Percentiles rank a stretch among this genome's conserved stretches.
phyloP scores from a whole-genome alignment of 495 filamentous ascomycete species.

The Aspergillus bertholletiae region DNA sequence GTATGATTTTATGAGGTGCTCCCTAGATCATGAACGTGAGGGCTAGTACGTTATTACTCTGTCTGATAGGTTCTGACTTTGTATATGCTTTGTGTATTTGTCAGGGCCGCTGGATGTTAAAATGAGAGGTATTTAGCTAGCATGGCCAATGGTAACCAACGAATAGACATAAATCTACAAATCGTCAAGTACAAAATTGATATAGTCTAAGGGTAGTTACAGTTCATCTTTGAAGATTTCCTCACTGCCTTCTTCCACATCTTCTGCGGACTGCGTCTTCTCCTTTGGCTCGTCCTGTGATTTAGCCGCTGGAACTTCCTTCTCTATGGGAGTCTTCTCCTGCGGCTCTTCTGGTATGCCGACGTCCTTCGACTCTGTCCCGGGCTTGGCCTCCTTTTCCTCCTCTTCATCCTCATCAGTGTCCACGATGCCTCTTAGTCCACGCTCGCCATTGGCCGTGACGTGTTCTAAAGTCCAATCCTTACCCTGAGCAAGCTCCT shows the following conservation, averaged over 20 bases:
- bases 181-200: not conserved
- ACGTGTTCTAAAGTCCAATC: constrained; percentile 49
- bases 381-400: constrained; percentile 18
- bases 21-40: no score
- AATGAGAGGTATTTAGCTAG: no score
- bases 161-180: not conserved
- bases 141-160: not conserved
- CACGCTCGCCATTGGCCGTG: constrained; percentile 44
- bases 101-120: no score
- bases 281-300: not conserved
- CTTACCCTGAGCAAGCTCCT: constrained; percentile 37
- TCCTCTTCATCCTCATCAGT: constrained; percentile 33
- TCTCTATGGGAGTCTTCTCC: constrained; percentile 2
- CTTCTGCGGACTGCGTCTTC: constrained; percentile 9
- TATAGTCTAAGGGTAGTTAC: constrained; percentile 21
- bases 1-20: no score
- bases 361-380: not conserved
- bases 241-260: constrained; percentile 41
- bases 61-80: no score
- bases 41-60: no score
- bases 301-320: constrained; percentile 30
- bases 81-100: no score
- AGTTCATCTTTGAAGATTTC: constrained; percentile 56
- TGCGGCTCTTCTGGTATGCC: not conserved
- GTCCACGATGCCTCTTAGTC: constrained; percentile 42